Base-by-base conservation (phyloP, 2,329 filamentous ascomycete species). In the Orbilia brochopaga region DNA sequence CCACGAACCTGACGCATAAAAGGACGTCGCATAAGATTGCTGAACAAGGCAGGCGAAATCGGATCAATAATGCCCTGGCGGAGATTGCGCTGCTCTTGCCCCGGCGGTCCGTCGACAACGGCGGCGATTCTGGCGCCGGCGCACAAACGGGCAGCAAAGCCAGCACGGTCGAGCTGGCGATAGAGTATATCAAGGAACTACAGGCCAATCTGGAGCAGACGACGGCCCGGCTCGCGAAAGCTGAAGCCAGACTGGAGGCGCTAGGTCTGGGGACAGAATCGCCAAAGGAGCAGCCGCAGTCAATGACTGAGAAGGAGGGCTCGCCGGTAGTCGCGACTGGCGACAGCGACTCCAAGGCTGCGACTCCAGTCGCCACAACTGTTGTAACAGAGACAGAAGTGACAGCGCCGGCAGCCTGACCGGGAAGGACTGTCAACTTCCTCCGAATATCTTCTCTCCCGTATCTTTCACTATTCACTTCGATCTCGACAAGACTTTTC, bases 1-100 rank as follows among this genome's bases (percentile, higher is more conserved):
- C 92, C 5, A 95, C 92, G 21, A 96, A 96, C 75, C 82, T 99
- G 24, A 97, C 92, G 0, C 96, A 92, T 1, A 99, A 99, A 82
- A 89, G 93, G 59, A 97, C 94, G 1, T 96, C 92, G 48, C 94
- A 99, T 82, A 99, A 99, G 80, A 91, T 99, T 75, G 94, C 94
- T 17, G 94, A 99, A 80, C 94, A 99, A 81, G 94, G 94, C 5
- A 87, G 94, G 53, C 85, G 94, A 69, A 97, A 99, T 78, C 87
- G 94, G 53, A 97, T 99, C 80, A 99, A 99, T 79, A 90, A 88
- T 60, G 94, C 94, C 0, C 82, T 99, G 21, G 91, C 93, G 76
- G 90, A 97, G 79, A 96, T 99, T 79, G 92, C 94, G 56, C 85
- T 87, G 0, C 83, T 99, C 1, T 82, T 99, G n/a, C 93, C 94